Evolutionary conservation across 495 filamentous ascomycete genomes (phyloP).

Genomic region (Trichoderma gamsii): DNA sequence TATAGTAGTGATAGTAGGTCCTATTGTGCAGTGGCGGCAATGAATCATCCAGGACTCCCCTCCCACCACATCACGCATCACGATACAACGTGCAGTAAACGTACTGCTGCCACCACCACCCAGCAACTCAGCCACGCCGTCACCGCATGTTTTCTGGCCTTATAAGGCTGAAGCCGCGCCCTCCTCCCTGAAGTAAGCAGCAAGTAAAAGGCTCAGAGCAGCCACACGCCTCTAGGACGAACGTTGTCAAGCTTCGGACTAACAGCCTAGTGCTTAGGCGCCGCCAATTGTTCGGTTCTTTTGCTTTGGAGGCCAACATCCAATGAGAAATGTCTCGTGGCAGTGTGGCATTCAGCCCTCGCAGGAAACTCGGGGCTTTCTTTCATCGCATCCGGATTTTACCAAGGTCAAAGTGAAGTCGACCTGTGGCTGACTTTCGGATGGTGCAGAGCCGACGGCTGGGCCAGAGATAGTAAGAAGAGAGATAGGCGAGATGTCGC

Average conservation of each 20-base stretch:
- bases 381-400: too few species aligned
- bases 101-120: not conserved
- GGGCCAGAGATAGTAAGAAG: too few species aligned
- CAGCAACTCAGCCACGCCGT: not conserved
- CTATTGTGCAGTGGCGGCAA: too few species aligned
- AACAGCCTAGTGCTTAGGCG: not conserved
- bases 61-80: not conserved
- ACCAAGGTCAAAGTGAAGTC: too few species aligned
- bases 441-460: too few species aligned
- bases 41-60: not conserved
- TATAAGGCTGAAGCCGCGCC: constrained; percentile 6
- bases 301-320: not conserved
- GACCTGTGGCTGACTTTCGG: too few species aligned
- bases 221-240: not conserved
- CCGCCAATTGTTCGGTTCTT: not conserved
- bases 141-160: not conserved
- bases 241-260: not conserved
- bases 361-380: too few species aligned
- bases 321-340: not conserved
- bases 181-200: not conserved
- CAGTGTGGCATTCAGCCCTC: not conserved
- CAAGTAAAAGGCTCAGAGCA: not conserved
- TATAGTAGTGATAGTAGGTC: not conserved
- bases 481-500: too few species aligned
- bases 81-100: too few species aligned